phyloP scores from a whole-genome alignment of 2,329 filamentous ascomycete species.

The Hypomyces perniciosus region DNA sequence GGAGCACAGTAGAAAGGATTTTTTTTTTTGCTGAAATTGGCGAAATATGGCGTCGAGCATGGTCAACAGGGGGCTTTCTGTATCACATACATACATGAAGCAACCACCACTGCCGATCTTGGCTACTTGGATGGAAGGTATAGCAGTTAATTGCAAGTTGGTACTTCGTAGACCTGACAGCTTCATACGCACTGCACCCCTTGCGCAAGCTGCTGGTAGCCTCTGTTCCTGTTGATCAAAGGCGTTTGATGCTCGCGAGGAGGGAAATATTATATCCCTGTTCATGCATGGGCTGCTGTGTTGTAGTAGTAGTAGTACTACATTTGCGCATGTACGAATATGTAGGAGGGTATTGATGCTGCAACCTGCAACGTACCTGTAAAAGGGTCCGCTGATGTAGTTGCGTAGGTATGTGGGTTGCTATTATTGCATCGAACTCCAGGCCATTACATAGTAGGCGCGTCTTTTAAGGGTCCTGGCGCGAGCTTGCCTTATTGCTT shows the following conservation, averaged over 20 bases:
- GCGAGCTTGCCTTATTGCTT: too few species aligned
- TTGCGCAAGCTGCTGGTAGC: neutral
- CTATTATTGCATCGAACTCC: too few species aligned
- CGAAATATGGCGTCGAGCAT: conserved; percentile 5
- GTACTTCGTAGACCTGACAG: too few species aligned
- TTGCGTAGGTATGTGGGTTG: too few species aligned
- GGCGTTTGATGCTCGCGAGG: neutral
- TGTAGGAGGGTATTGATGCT: neutral
- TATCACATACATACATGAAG: neutral
- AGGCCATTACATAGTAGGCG: too few species aligned
- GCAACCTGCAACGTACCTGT: neutral
- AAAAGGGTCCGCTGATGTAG: too few species aligned
- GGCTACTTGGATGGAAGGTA: too few species aligned
- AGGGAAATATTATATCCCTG: conserved; percentile 5
- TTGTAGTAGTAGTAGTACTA: neutral
- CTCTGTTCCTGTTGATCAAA: conserved; percentile 3
- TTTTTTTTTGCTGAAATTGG: conserved; percentile 2
- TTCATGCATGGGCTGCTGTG: conserved; percentile 2
- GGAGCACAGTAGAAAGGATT: neutral
- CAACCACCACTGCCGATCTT: neutral
- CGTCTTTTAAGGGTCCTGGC: too few species aligned
- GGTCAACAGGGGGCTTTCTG: conserved; percentile 1
- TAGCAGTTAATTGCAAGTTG: too few species aligned
- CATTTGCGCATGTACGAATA: conserved; percentile 3
- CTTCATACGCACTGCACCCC: too few species aligned